These are phyloP conservation scores for Purpureocillium takamizusanense DNA, from an alignment of 2,329 filamentous ascomycete species.

Conservation along the genomic window DNA sequence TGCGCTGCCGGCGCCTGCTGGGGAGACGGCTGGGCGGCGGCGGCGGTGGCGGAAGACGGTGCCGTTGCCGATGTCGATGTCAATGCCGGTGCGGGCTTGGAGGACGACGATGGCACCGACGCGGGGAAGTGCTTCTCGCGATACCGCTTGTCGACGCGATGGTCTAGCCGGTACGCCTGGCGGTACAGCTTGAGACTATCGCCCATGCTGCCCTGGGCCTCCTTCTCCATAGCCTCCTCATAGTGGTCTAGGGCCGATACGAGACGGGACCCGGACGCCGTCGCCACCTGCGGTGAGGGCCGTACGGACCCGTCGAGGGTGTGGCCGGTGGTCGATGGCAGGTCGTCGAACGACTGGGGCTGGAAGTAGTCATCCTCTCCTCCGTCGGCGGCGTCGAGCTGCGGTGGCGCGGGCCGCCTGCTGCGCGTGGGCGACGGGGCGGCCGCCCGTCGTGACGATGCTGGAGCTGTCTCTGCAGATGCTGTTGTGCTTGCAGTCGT, in stretches of 20 bases:
- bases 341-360: constrained; percentile 9
- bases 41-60: background rate
- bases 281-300: background rate
- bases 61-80: constrained; percentile 10
- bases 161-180: constrained; percentile 85
- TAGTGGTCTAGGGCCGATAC: constrained; percentile 83
- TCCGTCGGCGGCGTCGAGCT: constrained; percentile 4
- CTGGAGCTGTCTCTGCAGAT: too few species aligned
- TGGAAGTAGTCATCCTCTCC: constrained; percentile 6
- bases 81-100: constrained; percentile 29
- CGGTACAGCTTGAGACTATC: constrained; percentile 85
- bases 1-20: constrained; percentile 21
- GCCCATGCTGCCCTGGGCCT: constrained; percentile 74
- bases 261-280: constrained; percentile 35
- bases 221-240: constrained; percentile 82
- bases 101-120: constrained; percentile 28
- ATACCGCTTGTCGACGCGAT: constrained; percentile 75
- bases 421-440: background rate
- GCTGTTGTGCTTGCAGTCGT: too few species aligned
- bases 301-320: constrained; percentile 8
- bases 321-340: constrained; percentile 3
- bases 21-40: background rate
- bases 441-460: background rate
- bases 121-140: constrained; percentile 84
- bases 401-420: background rate